Conservation (phyloP, 352 stramenopile species). For the Pythium dissotocum region DNA sequence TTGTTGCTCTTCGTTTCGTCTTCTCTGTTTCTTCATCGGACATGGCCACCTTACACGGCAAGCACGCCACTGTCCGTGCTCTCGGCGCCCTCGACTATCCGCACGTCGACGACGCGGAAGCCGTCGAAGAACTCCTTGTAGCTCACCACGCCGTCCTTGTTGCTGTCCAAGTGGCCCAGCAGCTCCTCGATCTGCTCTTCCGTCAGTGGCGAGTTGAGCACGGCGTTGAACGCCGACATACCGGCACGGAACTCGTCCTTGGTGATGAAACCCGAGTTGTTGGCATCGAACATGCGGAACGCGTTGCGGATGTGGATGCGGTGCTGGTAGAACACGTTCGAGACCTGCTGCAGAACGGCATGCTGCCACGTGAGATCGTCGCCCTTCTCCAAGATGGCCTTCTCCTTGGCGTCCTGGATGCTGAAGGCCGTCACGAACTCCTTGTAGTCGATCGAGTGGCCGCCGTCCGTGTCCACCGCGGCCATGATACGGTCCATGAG, state of each 20-base stretch:
- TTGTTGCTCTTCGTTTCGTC: background rate
- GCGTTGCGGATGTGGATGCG: slow-evolving; percentile 91
- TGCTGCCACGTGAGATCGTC: slow-evolving; percentile 89
- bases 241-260: slow-evolving; percentile 86
- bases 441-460: slow-evolving; percentile 91
- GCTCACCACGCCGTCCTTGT: slow-evolving; percentile 90
- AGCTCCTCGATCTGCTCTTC: slow-evolving; percentile 92
- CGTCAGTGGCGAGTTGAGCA: slow-evolving; percentile 89
- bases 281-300: slow-evolving; percentile 92
- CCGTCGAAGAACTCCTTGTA: slow-evolving; percentile 95
- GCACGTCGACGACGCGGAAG: slow-evolving; percentile 87
- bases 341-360: slow-evolving; percentile 91
- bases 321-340: slow-evolving; percentile 94
- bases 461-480: slow-evolving; percentile 87
- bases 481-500: slow-evolving; percentile 79
- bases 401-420: slow-evolving; percentile 79
- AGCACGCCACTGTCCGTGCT: slow-evolving; percentile 8
- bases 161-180: slow-evolving; percentile 84
- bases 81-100: slow-evolving; percentile 30
- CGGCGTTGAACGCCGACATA: slow-evolving; percentile 87
- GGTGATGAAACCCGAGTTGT: slow-evolving; percentile 77
- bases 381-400: slow-evolving; percentile 48
- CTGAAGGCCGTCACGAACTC: slow-evolving; percentile 91
- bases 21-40: background rate
- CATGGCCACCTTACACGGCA: background rate